Percentiles rank a stretch among this genome's conserved stretches.
Evolutionary conservation across 495 filamentous ascomycete genomes (phyloP).

Genomic region (Trichoderma orchidacearum): DNA sequence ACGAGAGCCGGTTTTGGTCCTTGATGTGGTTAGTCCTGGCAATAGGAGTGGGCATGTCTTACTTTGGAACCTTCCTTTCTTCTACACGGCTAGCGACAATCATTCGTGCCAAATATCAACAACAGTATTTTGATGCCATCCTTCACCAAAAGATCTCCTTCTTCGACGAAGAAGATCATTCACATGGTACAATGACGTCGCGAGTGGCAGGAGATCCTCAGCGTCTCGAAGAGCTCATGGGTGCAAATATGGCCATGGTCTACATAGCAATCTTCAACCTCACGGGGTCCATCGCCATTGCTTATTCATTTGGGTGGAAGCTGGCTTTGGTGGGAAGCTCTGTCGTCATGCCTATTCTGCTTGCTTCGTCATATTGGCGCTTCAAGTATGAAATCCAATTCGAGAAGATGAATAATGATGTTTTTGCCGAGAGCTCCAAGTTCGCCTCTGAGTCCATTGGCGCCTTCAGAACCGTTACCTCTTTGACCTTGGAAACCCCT

Average conservation of each 20-base stretch:
- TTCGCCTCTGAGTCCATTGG: slow-evolving; percentile 48
- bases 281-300: slow-evolving; percentile 32
- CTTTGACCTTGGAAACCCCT: slow-evolving; percentile 39
- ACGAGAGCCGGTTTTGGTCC: slow-evolving; percentile 28
- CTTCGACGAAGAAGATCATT: slow-evolving; percentile 50
- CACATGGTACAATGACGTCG: slow-evolving; percentile 46
- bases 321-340: slow-evolving; percentile 35
- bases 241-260: slow-evolving; percentile 41
- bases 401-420: slow-evolving; percentile 37
- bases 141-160: slow-evolving; percentile 44
- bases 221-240: slow-evolving; percentile 48
- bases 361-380: slow-evolving; percentile 36
- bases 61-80: slow-evolving; percentile 20
- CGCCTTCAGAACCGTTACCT: slow-evolving; percentile 44
- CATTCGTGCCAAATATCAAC: slow-evolving; percentile 36
- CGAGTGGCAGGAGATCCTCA: slow-evolving; percentile 44
- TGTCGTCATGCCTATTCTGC: slow-evolving; percentile 32
- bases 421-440: slow-evolving; percentile 43
- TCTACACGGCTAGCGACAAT: slow-evolving; percentile 22
- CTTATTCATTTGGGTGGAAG: slow-evolving; percentile 45
- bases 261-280: slow-evolving; percentile 36
- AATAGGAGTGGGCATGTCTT: slow-evolving; percentile 20
- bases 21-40: slow-evolving; percentile 34
- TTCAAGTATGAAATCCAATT: slow-evolving; percentile 42
- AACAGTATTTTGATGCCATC: slow-evolving; percentile 44